These are phyloP conservation scores for Mucor mucedo DNA, from an alignment of 371 early-diverging fungal species.

Conservation along the genomic window DNA sequence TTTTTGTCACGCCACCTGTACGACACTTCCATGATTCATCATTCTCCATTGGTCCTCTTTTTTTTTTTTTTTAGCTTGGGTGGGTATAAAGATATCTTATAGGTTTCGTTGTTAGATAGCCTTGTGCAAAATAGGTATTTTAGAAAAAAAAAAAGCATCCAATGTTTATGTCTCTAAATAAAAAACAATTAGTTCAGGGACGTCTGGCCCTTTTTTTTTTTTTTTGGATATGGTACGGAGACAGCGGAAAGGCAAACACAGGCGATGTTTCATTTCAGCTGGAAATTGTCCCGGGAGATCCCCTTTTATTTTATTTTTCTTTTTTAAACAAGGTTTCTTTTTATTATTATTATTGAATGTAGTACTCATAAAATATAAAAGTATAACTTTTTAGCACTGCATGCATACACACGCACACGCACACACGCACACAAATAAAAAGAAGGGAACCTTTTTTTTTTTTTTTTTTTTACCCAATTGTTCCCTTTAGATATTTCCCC, in stretches of 20 bases:
- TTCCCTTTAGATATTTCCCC: background rate
- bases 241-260: background rate
- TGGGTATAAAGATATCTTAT: background rate
- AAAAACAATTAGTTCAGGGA: too few relatives aligned
- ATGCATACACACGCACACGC: too few relatives aligned
- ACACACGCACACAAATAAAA: too few relatives aligned
- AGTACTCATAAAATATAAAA: too few relatives aligned
- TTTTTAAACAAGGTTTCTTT: background rate
- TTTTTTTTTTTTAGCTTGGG: too few relatives aligned
- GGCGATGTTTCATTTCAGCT: slow-evolving; percentile 4
- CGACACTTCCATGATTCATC: background rate
- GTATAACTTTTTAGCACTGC: background rate
- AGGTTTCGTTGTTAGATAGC: too few relatives aligned
- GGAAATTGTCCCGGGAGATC: background rate
- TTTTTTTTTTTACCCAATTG: background rate
- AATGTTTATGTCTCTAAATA: too few relatives aligned
- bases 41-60: background rate
- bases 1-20: background rate
- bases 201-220: background rate
- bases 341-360: background rate
- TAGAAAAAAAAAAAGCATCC: too few relatives aligned
- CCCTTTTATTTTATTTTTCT: background rate
- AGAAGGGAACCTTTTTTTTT: too few relatives aligned
- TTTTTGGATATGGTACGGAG: too few relatives aligned
- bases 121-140: too few relatives aligned